A percentile compares a stretch with the other conserved stretches of the same genome.
Conservation (phyloP, 2,329 filamentous ascomycete species). For the Dactylonectria macrodidyma region DNA sequence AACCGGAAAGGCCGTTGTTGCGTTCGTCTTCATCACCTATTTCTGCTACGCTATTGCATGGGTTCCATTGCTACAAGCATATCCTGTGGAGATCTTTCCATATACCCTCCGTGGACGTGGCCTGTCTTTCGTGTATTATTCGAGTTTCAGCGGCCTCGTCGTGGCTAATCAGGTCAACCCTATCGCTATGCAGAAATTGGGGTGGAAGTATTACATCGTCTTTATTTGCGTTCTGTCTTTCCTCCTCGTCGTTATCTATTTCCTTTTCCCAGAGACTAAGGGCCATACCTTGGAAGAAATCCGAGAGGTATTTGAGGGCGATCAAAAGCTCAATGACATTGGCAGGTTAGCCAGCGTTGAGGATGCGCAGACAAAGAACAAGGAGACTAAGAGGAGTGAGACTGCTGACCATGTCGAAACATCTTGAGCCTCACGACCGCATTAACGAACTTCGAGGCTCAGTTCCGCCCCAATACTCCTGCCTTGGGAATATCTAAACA, state of each 20-base stretch:
- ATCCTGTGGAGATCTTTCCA: slow-evolving; percentile 44
- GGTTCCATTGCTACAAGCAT: slow-evolving; percentile 49
- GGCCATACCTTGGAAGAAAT: slow-evolving; percentile 48
- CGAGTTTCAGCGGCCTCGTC: slow-evolving; percentile 32
- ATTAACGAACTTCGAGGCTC: too few relatives aligned
- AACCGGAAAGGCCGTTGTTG: slow-evolving; percentile 48
- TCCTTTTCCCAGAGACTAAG: slow-evolving; percentile 52
- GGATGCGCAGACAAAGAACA: too few relatives aligned
- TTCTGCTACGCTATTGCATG: slow-evolving; percentile 54
- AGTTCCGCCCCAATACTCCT: too few relatives aligned
- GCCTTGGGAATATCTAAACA: too few relatives aligned
- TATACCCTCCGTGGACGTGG: slow-evolving; percentile 32
- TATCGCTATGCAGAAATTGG: slow-evolving; percentile 53
- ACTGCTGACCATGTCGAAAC: too few relatives aligned
- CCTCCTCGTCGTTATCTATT: slow-evolving; percentile 52
- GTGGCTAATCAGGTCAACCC: slow-evolving; percentile 58
- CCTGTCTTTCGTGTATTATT: slow-evolving; percentile 29
- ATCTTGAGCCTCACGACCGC: too few relatives aligned
- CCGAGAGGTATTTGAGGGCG: slow-evolving; percentile 43
- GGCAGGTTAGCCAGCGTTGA: too few relatives aligned
- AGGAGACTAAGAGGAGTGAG: too few relatives aligned
- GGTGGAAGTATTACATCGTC: slow-evolving; percentile 57
- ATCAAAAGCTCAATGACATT: too few relatives aligned
- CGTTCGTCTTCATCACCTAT: slow-evolving; percentile 56
- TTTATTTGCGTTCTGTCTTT: slow-evolving; percentile 51